A percentile compares a stretch with the other conserved stretches of the same genome.
phyloP scores from a whole-genome alignment of 352 stramenopile genomes.

The Pythium guiyangense region DNA sequence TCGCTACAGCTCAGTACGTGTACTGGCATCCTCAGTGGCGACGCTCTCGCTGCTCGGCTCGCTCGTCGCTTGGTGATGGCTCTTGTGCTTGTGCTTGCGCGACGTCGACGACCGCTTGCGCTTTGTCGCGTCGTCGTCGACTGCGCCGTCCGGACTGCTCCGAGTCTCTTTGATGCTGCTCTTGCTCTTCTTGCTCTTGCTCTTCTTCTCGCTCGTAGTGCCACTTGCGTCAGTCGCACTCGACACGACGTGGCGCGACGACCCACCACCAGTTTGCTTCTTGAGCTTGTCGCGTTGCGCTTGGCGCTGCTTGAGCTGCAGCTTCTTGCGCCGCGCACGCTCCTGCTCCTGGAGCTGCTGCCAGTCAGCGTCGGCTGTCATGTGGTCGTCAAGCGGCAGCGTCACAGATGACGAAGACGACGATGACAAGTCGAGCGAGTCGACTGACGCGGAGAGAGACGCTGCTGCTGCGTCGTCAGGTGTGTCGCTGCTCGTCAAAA shows the following conservation, averaged over 20 bases:
- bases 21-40: not conserved
- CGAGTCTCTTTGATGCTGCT: no score
- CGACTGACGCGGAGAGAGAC: no score
- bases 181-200: constrained; percentile 24
- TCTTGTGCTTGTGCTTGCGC: constrained; percentile 13
- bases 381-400: constrained; percentile 10
- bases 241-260: constrained; percentile 13
- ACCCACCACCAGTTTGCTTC: constrained; percentile 54
- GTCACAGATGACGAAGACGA: not conserved
- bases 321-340: constrained; percentile 61
- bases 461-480: no score
- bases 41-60: constrained; percentile 11
- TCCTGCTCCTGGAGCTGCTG: constrained; percentile 70
- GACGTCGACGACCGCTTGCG: constrained; percentile 19
- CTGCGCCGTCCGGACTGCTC: not conserved
- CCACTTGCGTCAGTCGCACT: constrained; percentile 5
- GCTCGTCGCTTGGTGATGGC: not conserved
- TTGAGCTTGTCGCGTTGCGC: constrained; percentile 72
- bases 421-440: not conserved
- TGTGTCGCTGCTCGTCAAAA: not conserved
- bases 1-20: constrained; percentile 15
- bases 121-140: not conserved
- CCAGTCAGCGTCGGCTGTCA: constrained; percentile 53
- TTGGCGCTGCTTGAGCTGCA: constrained; percentile 72
- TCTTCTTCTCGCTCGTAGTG: constrained; percentile 32